Evolutionary conservation across 495 filamentous ascomycete species (phyloP).

Genomic region (Glonium stellatum): DNA sequence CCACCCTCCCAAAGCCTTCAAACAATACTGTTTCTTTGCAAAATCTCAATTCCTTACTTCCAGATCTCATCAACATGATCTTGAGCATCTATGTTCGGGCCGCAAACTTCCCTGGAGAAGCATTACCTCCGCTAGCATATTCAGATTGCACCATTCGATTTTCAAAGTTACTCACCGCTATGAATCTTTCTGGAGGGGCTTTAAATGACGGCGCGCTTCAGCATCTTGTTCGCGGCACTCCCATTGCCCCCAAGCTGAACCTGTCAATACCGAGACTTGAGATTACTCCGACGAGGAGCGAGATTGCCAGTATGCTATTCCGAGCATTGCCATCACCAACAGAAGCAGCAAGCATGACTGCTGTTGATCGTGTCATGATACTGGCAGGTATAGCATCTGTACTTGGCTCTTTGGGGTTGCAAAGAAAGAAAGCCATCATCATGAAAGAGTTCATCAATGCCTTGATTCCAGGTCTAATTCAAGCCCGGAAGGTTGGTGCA

Average conservation of each 20-base stretch:
- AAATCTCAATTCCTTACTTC: slow-evolving; percentile 56
- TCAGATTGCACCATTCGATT: slow-evolving; percentile 79
- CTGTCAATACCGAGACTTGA: slow-evolving; percentile 38
- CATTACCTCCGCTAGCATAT: slow-evolving; percentile 70
- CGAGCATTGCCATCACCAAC: slow-evolving; percentile 61
- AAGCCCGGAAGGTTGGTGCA: slow-evolving; percentile 84
- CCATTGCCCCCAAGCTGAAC: slow-evolving; percentile 18
- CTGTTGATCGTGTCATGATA: slow-evolving; percentile 65
- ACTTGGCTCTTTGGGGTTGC: slow-evolving; percentile 64
- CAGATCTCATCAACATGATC: slow-evolving; percentile 74
- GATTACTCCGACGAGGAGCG: slow-evolving; percentile 51
- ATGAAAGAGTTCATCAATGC: slow-evolving; percentile 76
- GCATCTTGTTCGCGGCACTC: slow-evolving; percentile 28
- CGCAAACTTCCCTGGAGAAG: slow-evolving; percentile 67
- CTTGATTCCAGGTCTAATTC: slow-evolving; percentile 76
- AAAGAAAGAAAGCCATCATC: slow-evolving; percentile 81
- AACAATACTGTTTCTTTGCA: slow-evolving; percentile 53
- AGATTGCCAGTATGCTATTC: slow-evolving; percentile 64
- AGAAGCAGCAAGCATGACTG: slow-evolving; percentile 50
- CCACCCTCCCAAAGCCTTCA: slow-evolving; percentile 38
- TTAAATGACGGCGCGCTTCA: slow-evolving; percentile 61
- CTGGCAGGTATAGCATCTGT: slow-evolving; percentile 82
- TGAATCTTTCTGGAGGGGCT: slow-evolving; percentile 61
- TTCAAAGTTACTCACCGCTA: slow-evolving; percentile 61
- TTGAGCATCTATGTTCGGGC: slow-evolving; percentile 73